phyloP scores from a whole-genome alignment of 1,139 yeast genomes.

The Pichia sp. region DNA sequence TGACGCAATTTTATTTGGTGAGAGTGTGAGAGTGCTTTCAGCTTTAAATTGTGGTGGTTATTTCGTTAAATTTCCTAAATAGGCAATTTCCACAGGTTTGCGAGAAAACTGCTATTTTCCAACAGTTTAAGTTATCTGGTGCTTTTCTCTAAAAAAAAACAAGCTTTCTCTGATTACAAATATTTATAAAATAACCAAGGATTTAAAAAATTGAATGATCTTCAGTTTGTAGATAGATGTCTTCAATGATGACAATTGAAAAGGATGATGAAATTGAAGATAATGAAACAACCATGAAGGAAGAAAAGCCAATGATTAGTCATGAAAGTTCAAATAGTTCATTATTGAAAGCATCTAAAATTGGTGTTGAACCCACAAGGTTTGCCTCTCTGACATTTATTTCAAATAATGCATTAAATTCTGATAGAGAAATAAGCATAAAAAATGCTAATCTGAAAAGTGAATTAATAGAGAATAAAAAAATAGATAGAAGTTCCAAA shows the following conservation, averaged over 20 bases:
- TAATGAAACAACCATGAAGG: neutral
- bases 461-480: constrained; percentile 15
- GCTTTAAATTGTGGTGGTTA: too few relatives aligned
- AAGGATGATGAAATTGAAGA: neutral
- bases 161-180: too few relatives aligned
- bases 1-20: too few relatives aligned
- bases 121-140: too few relatives aligned
- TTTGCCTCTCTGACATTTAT: constrained; percentile 17
- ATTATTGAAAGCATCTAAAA: neutral
- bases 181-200: too few relatives aligned
- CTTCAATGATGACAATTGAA: neutral
- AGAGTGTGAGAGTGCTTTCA: too few relatives aligned
- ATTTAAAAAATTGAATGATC: too few relatives aligned
- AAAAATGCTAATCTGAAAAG: constrained; percentile 19
- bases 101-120: too few relatives aligned
- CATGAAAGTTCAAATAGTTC: constrained; percentile 4
- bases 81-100: too few relatives aligned
- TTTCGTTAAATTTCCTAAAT: too few relatives aligned
- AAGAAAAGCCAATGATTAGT: neutral
- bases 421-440: constrained; percentile 13
- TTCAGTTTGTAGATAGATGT: neutral
- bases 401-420: constrained; percentile 1
- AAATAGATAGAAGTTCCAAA: constrained; percentile 4
- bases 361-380: constrained; percentile 7
- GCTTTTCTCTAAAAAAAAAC: too few relatives aligned